A percentile compares a stretch with the other conserved stretches of the same genome.
Evolutionary conservation across 306 rosid species (phyloP).

Genomic region (Malus sylvestris): DNA sequence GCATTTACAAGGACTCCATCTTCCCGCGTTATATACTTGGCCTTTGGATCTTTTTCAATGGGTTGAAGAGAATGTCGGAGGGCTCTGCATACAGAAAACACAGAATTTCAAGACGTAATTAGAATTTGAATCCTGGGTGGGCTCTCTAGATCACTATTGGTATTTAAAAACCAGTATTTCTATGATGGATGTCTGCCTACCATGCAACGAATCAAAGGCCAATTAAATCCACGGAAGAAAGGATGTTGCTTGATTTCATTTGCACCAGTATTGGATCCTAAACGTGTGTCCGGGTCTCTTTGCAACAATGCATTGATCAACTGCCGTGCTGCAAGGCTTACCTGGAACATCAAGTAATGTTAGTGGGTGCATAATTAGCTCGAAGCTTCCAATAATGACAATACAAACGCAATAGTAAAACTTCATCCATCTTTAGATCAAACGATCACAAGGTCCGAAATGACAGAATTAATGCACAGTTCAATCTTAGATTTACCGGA

Average conservation of each 20-base stretch:
- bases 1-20: slow-evolving; percentile 66
- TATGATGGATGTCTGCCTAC: slow-evolving; percentile 27
- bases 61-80: slow-evolving; percentile 64
- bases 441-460: neutral
- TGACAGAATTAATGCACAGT: neutral
- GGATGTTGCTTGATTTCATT: slow-evolving; percentile 86
- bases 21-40: slow-evolving; percentile 70
- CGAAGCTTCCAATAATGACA: neutral
- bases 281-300: slow-evolving; percentile 67
- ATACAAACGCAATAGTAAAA: neutral
- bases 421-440: neutral
- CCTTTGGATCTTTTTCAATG: slow-evolving; percentile 38
- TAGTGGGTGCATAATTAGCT: slow-evolving; percentile 14
- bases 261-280: slow-evolving; percentile 70
- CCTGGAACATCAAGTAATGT: slow-evolving; percentile 46
- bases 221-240: slow-evolving; percentile 75
- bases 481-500: slow-evolving; percentile 35
- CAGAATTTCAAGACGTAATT: neutral
- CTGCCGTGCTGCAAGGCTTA: slow-evolving; percentile 78
- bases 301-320: slow-evolving; percentile 83
- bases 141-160: slow-evolving; percentile 2
- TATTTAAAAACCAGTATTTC: slow-evolving; percentile 1
- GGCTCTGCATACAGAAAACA: slow-evolving; percentile 48
- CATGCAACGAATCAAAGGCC: slow-evolving; percentile 94
- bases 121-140: neutral